phyloP scores from a whole-genome alignment of 495 filamentous ascomycete species.

The Annulohypoxylon maeteangense region DNA sequence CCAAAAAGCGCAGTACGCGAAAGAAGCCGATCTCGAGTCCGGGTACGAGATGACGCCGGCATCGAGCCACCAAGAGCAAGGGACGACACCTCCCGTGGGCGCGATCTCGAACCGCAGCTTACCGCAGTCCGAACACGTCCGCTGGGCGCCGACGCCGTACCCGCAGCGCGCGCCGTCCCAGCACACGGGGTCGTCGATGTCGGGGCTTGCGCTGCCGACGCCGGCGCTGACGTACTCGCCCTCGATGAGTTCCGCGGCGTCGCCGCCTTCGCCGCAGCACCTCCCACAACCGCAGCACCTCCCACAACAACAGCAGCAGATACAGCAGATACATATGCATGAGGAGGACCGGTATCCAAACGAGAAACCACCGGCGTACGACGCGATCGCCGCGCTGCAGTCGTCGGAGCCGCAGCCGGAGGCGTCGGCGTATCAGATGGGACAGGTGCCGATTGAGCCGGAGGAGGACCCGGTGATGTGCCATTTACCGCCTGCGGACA shows the following conservation, averaged over 20 bases:
- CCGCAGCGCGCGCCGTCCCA: slow-evolving; percentile 22
- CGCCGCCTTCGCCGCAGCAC: slow-evolving; percentile 13
- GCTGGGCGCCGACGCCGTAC: slow-evolving; percentile 26
- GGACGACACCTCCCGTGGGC: neutral
- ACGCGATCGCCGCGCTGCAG: slow-evolving; percentile 18
- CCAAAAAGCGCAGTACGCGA: slow-evolving; percentile 11
- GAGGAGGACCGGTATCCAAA: neutral
- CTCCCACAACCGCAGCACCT: neutral
- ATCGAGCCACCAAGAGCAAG: neutral
- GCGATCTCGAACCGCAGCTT: neutral
- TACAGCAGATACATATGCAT: neutral
- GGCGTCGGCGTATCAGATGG: slow-evolving; percentile 37
- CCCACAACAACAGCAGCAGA: neutral
- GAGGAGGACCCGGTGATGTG: slow-evolving; percentile 23
- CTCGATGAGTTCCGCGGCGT: slow-evolving; percentile 5
- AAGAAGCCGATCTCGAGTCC: slow-evolving; percentile 34
- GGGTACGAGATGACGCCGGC: slow-evolving; percentile 13
- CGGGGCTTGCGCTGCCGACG: slow-evolving; percentile 36
- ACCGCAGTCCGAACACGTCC: slow-evolving; percentile 24
- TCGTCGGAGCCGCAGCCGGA: slow-evolving; percentile 41
- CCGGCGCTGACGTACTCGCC: slow-evolving; percentile 37
- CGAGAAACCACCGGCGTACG: slow-evolving; percentile 37
- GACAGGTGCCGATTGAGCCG: slow-evolving; percentile 19
- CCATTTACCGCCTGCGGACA: slow-evolving; percentile 1
- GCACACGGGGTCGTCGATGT: slow-evolving; percentile 33